Base-by-base conservation (phyloP, 306 rosid genomes). In the Boehmeria nivea region DNA sequence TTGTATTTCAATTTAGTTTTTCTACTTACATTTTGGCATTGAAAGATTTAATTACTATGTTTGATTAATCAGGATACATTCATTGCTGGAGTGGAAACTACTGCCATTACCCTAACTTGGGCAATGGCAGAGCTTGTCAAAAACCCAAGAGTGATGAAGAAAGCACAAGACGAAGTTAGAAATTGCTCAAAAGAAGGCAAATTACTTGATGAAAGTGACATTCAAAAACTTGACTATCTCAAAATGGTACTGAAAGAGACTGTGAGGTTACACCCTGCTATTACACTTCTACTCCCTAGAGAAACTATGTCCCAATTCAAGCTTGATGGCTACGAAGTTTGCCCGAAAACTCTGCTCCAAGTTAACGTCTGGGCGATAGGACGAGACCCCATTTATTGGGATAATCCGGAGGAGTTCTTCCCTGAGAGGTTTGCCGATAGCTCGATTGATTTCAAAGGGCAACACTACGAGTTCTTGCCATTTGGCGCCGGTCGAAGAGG, bases 251-350 rank as follows among this genome's bases (percentile, higher is more conserved):
- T 78, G 8, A 81, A 78, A 54, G 88, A 75, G 47, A 22, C 77
- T 54, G 8, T 81, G 0, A 60, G 88, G 28, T 15, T 78, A n/a
- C 84, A 81, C 48, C 82, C 82, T 18, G 70, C 79, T 14, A 70
- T 47, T 0, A 57, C 82, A n/a, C n/a, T 78, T 8, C 53, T 72
- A 0, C 15, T 75, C 13, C 77, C 84, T 18, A 66, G 84, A 63
- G 75, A 82, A 56, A 36, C 75, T 4, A 51, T 60, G 16, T 58
- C 63, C 3, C 16, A 40, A 1, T 68, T 67, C 15, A 63, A 33
- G n/a, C 34, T 82, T 20, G 43, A 26, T 12, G 75, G 69, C 8
- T 65, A 56, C 21, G 72, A 77, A 5, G 64, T 79, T 7, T 11
- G 36, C 0, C 77, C 79, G 0, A 60, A 57, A 27, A 59, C 81